phyloP scores from a whole-genome alignment of 2,329 filamentous ascomycete species.

The Xenoacremonium recifei region DNA sequence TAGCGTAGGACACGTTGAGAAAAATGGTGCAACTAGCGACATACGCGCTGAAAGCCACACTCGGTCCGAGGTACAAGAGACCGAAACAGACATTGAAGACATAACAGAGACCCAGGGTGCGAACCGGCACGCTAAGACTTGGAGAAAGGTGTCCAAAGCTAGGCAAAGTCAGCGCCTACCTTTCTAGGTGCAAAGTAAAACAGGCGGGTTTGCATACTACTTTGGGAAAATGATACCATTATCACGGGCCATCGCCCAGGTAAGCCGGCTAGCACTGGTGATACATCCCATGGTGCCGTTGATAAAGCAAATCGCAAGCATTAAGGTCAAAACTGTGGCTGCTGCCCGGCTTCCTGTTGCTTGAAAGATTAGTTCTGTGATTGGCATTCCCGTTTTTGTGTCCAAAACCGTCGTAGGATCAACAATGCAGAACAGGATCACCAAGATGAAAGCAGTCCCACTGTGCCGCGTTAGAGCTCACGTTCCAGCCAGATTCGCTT shows the following conservation, averaged over 20 bases:
- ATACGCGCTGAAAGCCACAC: slow-evolving; percentile 44
- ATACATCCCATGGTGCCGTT: slow-evolving; percentile 45
- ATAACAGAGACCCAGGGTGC: slow-evolving; percentile 36
- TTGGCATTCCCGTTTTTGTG: slow-evolving; percentile 42
- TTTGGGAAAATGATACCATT: slow-evolving; percentile 32
- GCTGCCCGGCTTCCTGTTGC: slow-evolving; percentile 38
- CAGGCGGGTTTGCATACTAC: too few species aligned
- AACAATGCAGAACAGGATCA: slow-evolving; percentile 40
- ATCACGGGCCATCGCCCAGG: slow-evolving; percentile 46
- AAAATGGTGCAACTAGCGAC: slow-evolving; percentile 42
- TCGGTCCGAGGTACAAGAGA: slow-evolving; percentile 42
- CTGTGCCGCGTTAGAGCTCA: slow-evolving; percentile 14
- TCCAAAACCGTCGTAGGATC: slow-evolving; percentile 34
- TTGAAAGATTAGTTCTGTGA: slow-evolving; percentile 44
- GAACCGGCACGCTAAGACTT: slow-evolving; percentile 38
- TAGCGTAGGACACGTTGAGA: slow-evolving; percentile 42
- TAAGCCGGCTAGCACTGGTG: slow-evolving; percentile 40
- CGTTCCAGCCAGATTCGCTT: background rate
- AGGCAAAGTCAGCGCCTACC: background rate
- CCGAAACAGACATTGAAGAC: slow-evolving; percentile 42
- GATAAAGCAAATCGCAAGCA: slow-evolving; percentile 43
- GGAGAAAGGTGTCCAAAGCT: slow-evolving; percentile 24
- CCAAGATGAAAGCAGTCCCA: slow-evolving; percentile 37
- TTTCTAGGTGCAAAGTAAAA: background rate
- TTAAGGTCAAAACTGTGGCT: slow-evolving; percentile 39